Base-by-base conservation (phyloP, 345 rosid genomes). In the Murraya paniculata region DNA sequence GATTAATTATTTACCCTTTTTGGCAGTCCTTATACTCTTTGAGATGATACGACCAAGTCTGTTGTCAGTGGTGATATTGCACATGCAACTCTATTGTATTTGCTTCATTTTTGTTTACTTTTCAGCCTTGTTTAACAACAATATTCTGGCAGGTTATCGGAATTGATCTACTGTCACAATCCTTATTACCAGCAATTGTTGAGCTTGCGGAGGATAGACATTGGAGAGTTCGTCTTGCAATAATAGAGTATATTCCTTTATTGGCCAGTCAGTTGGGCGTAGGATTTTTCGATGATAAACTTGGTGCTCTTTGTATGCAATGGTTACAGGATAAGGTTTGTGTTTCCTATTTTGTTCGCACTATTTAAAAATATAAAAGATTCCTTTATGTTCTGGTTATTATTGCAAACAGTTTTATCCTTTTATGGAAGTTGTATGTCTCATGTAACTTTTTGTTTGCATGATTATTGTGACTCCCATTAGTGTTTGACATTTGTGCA, bases 201-300 rank as follows among this genome's bases (percentile, higher is more conserved):
- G 98, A 95, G 88, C 98, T 95, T 84, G 98, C 98, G 2, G 98
- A 93, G 88, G 98, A 95, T 85, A 90, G 95, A 77, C 98, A 95
- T 67, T 95, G 98, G 98, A 91, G 97, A 81, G 98, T 95, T 57
- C 88, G 97, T 31, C 98, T 95, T 82, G 97, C 98, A 75, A 93
- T 95, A 81, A 95, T 95, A 65, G 98, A 95, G 83, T 95, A 95
- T 79, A 95, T 93, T 82, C 98, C 98, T 55, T 81, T 95, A 74
- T 85, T 93, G 88, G 98, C 98, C 9, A 95, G 98, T 79, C 97
- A 95, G 82, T 81, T 95, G 85, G 98, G 98, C 64, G 94, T 95
- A 56, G 93, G 94, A 60, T 95, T 95, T 82, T 95, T 95, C 73
- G 93, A 95, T 45, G 94, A 95, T 76, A 93, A 92, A 88, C 98